A percentile compares a stretch with the other conserved stretches of the same genome.
phyloP scores from a whole-genome alignment of 2,329 filamentous ascomycete genomes.

The Colletotrichum endophyticum region DNA sequence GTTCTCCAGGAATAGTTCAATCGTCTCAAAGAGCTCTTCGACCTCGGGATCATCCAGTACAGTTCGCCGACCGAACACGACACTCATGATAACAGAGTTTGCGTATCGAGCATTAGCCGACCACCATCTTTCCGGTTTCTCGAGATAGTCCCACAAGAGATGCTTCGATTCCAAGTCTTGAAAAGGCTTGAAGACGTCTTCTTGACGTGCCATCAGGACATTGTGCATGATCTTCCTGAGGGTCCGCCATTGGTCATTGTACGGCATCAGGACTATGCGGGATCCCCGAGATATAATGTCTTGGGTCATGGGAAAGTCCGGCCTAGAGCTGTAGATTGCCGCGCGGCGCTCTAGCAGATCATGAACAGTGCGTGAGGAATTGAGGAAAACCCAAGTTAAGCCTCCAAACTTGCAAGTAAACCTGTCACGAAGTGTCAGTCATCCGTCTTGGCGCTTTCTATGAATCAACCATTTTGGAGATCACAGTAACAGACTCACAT shows the following conservation, averaged over 20 bases:
- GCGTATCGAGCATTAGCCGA: neutral
- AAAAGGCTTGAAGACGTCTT: neutral
- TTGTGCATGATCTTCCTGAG: neutral
- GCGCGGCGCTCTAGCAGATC: neutral
- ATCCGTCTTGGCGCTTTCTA: fast-evolving
- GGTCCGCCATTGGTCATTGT: neutral
- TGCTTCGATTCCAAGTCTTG: neutral
- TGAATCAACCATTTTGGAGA: neutral
- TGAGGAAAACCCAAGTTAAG: neutral
- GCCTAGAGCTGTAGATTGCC: neutral
- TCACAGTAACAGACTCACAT: neutral
- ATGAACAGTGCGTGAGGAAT: neutral
- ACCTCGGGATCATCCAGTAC: neutral
- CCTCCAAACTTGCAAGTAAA: neutral
- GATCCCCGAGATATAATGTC: neutral
- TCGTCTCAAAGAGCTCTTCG: neutral
- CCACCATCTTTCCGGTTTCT: neutral
- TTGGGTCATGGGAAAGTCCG: neutral
- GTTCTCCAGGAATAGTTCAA: neutral
- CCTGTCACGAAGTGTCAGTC: neutral
- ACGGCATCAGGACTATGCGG: neutral
- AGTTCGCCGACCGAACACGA: neutral
- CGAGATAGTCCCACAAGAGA: neutral
- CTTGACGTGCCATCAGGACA: neutral
- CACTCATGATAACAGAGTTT: neutral